A percentile compares a stretch with the other conserved stretches of the same genome.
These are phyloP conservation scores for Calonectria hongkongensis DNA, from an alignment of 2,329 filamentous ascomycete species.

Conservation along the genomic window DNA sequence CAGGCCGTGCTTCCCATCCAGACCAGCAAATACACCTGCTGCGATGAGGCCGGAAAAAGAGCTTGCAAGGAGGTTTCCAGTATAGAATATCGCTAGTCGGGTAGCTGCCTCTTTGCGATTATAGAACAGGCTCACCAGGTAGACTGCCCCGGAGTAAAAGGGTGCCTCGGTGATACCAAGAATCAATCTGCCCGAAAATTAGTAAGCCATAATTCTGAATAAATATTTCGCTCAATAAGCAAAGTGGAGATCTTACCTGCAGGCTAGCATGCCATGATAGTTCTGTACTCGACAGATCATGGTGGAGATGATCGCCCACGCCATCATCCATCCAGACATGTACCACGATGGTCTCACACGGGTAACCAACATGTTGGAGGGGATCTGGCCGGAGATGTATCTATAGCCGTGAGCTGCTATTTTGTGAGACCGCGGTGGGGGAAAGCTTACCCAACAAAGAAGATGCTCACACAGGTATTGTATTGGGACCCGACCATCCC, in stretches of 20 bases:
- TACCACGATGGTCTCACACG: conserved; percentile 66
- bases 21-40: conserved; percentile 62
- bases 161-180: conserved; percentile 64
- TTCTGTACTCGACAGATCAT: conserved; percentile 63
- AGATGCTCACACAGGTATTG: conserved; percentile 60
- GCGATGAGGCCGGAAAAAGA: conserved; percentile 67
- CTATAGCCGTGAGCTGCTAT: background rate
- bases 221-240: no score
- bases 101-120: conserved; percentile 69
- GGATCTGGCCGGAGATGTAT: conserved; percentile 59
- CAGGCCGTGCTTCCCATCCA: conserved; percentile 53
- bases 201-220: background rate
- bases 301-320: conserved; percentile 64
- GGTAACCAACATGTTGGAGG: conserved; percentile 64
- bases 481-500: conserved; percentile 63
- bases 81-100: conserved; percentile 67
- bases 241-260: conserved; percentile 60
- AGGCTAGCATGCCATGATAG: conserved; percentile 64
- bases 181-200: conserved; percentile 62
- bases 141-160: conserved; percentile 60
- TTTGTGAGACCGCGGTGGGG: background rate
- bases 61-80: conserved; percentile 60
- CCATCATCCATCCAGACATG: conserved; percentile 61
- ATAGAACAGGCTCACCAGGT: conserved; percentile 72
- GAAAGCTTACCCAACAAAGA: conserved; percentile 58